Conservation (phyloP, 495 filamentous ascomycete species). For the Corynascus novoguineensis region DNA sequence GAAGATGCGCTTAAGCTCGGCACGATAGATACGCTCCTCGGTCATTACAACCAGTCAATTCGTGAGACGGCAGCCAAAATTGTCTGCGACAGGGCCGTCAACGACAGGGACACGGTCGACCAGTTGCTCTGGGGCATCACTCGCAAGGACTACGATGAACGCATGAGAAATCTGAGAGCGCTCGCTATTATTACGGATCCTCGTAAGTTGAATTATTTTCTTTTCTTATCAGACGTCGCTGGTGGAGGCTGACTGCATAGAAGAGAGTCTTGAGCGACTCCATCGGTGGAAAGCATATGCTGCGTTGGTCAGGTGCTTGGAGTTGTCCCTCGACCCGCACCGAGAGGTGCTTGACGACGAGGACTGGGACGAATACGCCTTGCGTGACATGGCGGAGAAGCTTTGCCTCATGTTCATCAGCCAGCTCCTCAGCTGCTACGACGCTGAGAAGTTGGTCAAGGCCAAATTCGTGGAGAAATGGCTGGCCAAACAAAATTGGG, state of each 20-base stretch:
- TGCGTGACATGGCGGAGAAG: conserved; percentile 50
- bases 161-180: conserved; percentile 44
- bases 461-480: conserved; percentile 51
- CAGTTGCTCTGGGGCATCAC: conserved; percentile 47
- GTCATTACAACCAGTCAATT: conserved; percentile 49
- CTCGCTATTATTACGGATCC: conserved; percentile 36
- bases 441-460: conserved; percentile 39
- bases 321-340: conserved; percentile 45
- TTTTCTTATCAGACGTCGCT: not conserved
- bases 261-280: conserved; percentile 30
- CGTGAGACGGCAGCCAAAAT: conserved; percentile 49
- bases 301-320: conserved; percentile 48
- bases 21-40: conserved; percentile 48
- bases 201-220: conserved; percentile 16
- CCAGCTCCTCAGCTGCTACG: conserved; percentile 40
- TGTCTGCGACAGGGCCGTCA: conserved; percentile 46
- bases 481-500: conserved; percentile 54
- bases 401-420: conserved; percentile 44
- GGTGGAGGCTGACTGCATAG: not conserved
- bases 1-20: conserved; percentile 47
- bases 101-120: conserved; percentile 40
- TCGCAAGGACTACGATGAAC: conserved; percentile 44
- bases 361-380: conserved; percentile 47
- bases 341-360: conserved; percentile 44
- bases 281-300: conserved; percentile 42